Evolutionary conservation across 306 rosid genomes (phyloP).

Genomic region (Astragalus glycyphyllos): DNA sequence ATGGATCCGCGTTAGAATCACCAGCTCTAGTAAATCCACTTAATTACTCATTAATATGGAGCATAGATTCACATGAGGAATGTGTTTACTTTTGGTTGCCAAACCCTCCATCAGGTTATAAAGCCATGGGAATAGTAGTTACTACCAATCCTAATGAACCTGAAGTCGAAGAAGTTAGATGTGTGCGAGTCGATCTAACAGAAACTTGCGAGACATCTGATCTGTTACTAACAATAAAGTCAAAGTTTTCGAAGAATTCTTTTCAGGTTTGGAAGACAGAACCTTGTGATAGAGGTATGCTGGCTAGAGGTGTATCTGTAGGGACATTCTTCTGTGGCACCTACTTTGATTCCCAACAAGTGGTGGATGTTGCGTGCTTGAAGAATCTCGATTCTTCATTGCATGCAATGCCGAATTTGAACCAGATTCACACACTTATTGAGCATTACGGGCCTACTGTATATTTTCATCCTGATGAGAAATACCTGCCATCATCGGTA

Average conservation of each 20-base stretch:
- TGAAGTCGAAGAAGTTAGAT: constrained; percentile 62
- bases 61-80: constrained; percentile 59
- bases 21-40: constrained; percentile 70
- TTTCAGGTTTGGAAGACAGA: constrained; percentile 72
- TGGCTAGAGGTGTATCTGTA: constrained; percentile 66
- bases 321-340: constrained; percentile 79
- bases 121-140: constrained; percentile 78
- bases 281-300: constrained; percentile 78
- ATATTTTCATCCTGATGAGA: constrained; percentile 86
- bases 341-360: constrained; percentile 51
- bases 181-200: constrained; percentile 81
- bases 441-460: constrained; percentile 90
- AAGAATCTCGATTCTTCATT: constrained; percentile 67
- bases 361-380: constrained; percentile 66
- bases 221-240: constrained; percentile 48
- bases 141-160: constrained; percentile 67
- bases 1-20: constrained; percentile 30
- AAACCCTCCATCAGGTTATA: constrained; percentile 81
- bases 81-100: constrained; percentile 88
- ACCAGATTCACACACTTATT: constrained; percentile 84
- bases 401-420: constrained; percentile 74
- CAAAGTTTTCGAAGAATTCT: constrained; percentile 46
- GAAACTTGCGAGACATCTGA: constrained; percentile 74
- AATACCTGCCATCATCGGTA: constrained; percentile 90
- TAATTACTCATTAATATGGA: constrained; percentile 73